These are phyloP conservation scores for Aleurites moluccanus DNA, from an alignment of 441 rosid genomes.

Conservation along the genomic window DNA sequence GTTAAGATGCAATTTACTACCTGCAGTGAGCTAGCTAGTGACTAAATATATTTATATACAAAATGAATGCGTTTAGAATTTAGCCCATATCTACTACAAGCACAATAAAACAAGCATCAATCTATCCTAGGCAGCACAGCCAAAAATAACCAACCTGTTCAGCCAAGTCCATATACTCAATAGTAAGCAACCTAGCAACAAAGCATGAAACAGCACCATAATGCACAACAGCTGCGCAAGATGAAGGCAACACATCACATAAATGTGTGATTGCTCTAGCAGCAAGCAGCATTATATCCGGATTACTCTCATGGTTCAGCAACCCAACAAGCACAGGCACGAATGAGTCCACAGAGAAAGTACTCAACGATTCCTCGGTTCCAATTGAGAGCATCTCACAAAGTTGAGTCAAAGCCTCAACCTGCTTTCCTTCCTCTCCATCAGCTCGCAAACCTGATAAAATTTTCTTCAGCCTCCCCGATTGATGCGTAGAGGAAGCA, in stretches of 20 bases:
- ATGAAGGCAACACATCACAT: slow-evolving; percentile 98
- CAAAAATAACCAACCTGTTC: slow-evolving; percentile 69
- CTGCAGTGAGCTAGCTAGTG: slow-evolving; percentile 1
- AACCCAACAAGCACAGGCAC: slow-evolving; percentile 91
- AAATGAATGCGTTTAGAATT: neutral
- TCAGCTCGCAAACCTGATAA: slow-evolving; percentile 85
- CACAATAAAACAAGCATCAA: neutral
- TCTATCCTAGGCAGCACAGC: neutral
- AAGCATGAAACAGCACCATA: slow-evolving; percentile 94
- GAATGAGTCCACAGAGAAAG: slow-evolving; percentile 95
- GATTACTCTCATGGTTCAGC: slow-evolving; percentile 90
- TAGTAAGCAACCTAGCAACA: slow-evolving; percentile 89
- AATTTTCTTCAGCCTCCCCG: slow-evolving; percentile 86
- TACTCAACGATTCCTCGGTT: slow-evolving; percentile 92
- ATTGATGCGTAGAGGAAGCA: slow-evolving; percentile 82
- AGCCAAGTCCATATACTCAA: slow-evolving; percentile 99
- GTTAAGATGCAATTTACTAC: neutral
- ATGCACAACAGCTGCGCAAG: slow-evolving; percentile 97
- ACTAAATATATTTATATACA: neutral
- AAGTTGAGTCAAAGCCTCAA: slow-evolving; percentile 96
- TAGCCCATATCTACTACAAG: neutral
- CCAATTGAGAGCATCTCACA: slow-evolving; percentile 97
- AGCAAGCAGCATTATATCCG: slow-evolving; percentile 97
- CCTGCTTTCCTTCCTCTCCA: slow-evolving; percentile 98
- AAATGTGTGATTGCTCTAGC: slow-evolving; percentile 97